These are phyloP conservation scores for Odontarrhena argentea DNA, from an alignment of 345 rosid genomes.

Conservation along the genomic window DNA sequence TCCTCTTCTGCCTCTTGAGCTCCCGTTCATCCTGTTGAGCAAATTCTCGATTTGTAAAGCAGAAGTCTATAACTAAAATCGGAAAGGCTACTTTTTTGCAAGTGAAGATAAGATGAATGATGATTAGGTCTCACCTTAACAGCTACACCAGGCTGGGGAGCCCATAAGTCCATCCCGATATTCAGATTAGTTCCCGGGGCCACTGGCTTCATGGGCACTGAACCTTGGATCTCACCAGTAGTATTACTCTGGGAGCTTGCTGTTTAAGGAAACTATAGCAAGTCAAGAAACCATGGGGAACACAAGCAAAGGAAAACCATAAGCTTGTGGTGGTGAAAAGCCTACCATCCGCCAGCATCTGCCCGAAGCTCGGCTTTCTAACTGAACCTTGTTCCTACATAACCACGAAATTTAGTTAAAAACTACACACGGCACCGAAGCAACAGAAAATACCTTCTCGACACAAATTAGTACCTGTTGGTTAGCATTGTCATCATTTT, in stretches of 20 bases:
- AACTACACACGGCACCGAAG: not conserved
- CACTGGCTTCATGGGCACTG: slow-evolving; percentile 68
- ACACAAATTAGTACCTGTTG: slow-evolving; percentile 55
- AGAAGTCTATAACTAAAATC: not conserved
- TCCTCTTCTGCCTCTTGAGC: slow-evolving; percentile 88
- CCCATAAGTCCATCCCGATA: slow-evolving; percentile 94
- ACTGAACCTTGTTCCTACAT: slow-evolving; percentile 55
- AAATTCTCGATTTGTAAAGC: slow-evolving; percentile 18
- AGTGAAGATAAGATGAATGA: slow-evolving; percentile 46
- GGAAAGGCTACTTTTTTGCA: slow-evolving; percentile 7
- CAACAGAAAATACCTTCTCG: slow-evolving; percentile 7
- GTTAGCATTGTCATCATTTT: slow-evolving; percentile 65
- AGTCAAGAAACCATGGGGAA: slow-evolving; percentile 26
- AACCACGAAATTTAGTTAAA: slow-evolving; percentile 11
- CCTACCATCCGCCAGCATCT: slow-evolving; percentile 88
- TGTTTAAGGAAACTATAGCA: slow-evolving; percentile 39
- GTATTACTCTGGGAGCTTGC: slow-evolving; percentile 65
- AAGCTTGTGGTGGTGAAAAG: slow-evolving; percentile 10
- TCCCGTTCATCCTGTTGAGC: slow-evolving; percentile 83
- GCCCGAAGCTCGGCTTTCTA: slow-evolving; percentile 71
- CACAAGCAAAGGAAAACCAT: slow-evolving; percentile 8
- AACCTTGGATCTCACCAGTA: slow-evolving; percentile 48
- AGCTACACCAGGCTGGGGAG: slow-evolving; percentile 62
- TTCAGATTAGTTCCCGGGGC: slow-evolving; percentile 76
- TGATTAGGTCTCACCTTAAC: slow-evolving; percentile 58